Conservation (phyloP, 495 filamentous ascomycete species). For the Elaphomyces granulatus region DNA sequence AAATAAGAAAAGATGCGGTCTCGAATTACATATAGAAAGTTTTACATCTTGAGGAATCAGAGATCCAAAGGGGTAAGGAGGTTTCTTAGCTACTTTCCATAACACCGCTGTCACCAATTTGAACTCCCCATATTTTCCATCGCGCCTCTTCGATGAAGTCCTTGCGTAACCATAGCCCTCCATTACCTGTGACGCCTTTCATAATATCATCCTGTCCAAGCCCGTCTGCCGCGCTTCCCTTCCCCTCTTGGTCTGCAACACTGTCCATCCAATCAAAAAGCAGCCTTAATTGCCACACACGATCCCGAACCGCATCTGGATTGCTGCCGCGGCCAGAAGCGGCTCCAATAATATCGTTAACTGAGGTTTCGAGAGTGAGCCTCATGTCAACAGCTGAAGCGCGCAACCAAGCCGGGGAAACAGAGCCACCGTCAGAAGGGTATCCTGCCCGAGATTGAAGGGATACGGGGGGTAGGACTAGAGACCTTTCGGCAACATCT, state of each 20-base stretch:
- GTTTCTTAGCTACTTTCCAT: no score
- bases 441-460: conserved; percentile 16
- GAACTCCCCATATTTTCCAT: conserved; percentile 39
- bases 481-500: conserved; percentile 59
- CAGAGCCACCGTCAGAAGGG: conserved; percentile 27
- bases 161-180: conserved; percentile 24
- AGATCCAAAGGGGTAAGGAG: conserved; percentile 4
- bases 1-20: no score
- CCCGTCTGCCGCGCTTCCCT: conserved; percentile 14
- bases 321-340: conserved; percentile 23
- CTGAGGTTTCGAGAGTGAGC: conserved; percentile 51
- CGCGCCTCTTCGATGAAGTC: conserved; percentile 31
- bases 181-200: conserved; percentile 5
- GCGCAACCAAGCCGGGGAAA: conserved; percentile 29
- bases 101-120: conserved; percentile 48
- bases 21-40: neutral
- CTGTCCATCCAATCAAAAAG: conserved; percentile 72
- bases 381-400: conserved; percentile 64
- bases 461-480: conserved; percentile 46
- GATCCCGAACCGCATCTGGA: conserved; percentile 38
- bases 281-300: conserved; percentile 57
- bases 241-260: conserved; percentile 18
- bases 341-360: conserved; percentile 40
- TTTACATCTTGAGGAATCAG: neutral
- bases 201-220: neutral